Base-by-base conservation (phyloP, 176 grass and related monocot genomes). In the Saccharum officinarum region DNA sequence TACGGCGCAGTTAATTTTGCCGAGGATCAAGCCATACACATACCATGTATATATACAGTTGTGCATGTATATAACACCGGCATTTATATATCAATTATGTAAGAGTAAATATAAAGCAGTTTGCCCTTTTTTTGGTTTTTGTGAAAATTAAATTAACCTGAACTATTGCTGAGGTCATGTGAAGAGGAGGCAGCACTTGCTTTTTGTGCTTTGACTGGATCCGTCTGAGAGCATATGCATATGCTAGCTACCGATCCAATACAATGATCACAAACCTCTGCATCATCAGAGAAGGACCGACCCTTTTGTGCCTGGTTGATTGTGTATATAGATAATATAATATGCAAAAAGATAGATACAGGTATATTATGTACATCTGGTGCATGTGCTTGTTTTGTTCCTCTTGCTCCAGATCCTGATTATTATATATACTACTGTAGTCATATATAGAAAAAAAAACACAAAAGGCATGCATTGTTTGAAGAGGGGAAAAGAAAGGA, bases 381-480 rank as follows among this genome's bases (percentile, higher is more conserved):
- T 44, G 69, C 69, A 71, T 71, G 69, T 71, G 38, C 69, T 71
- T 71, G 69, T 44, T 44, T 71, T 71, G 22, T 71, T 71, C 38
- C 6, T 44, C 68, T 42, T 69, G 67, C 20, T 42, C 37, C 38
- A 71, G 38, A 71, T 71, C 20, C 10, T 71, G 38, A 23, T 42
- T n/a, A 12, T 38, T 10, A 46, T 11, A 16, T 16, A 16, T 50
- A 50, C 47, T 22, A 2, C 9, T 41, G 8, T 41, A 23, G 10
- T 28, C 28, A 28, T 28, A 28, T 28, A 28, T 22, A 47, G 3
- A 41, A 23, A 42, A 15, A 15, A 13, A 10, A 40, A 41, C n/a
- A 55, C 17, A 55, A 22, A 22, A 55, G 18, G 52, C 52, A 22
- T 22, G 52, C 52, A n/a, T n/a, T 57, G 2, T 57, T 22, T 57